A percentile compares a stretch with the other conserved stretches of the same genome.
Conservation (phyloP, 805 yeast genomes). For the Kluyveromyces siamensis region DNA sequence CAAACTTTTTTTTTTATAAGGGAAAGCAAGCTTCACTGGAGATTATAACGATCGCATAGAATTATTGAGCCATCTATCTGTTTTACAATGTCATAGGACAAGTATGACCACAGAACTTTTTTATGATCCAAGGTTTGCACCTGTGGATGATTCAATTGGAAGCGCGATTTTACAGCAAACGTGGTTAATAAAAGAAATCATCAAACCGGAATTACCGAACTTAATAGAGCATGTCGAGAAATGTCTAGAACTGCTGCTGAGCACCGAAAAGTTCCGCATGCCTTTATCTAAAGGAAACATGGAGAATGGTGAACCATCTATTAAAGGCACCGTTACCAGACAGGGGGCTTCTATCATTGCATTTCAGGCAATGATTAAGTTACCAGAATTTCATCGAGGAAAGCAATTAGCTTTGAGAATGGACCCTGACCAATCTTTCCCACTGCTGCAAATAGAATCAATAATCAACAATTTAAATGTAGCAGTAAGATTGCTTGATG, state of each 20-base stretch:
- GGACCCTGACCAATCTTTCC: conserved; percentile 35
- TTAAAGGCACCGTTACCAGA: conserved; percentile 55
- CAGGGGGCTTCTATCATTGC: conserved; percentile 44
- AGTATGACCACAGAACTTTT: conserved; percentile 29
- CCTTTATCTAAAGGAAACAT: conserved; percentile 34
- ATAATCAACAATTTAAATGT: conserved; percentile 20
- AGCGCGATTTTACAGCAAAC: conserved; percentile 24
- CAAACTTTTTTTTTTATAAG: too few relatives aligned
- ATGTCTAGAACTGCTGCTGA: conserved; percentile 34
- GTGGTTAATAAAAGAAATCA: conserved; percentile 41
- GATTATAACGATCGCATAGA: too few relatives aligned
- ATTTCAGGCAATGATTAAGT: conserved; percentile 33
- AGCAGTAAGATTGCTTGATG: conserved; percentile 27
- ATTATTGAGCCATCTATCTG: not conserved
- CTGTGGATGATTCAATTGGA: conserved; percentile 1
- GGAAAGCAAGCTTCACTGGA: too few relatives aligned
- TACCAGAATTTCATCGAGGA: conserved; percentile 35
- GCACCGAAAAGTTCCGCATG: conserved; percentile 38
- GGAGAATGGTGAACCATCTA: conserved; percentile 7
- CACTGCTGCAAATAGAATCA: conserved; percentile 30
- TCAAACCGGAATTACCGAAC: conserved; percentile 40
- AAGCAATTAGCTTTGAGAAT: conserved; percentile 28
- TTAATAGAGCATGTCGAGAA: conserved; percentile 35
- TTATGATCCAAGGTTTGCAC: conserved; percentile 14
- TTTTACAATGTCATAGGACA: not conserved